Conservation (phyloP, 2,329 filamentous ascomycete species). For the Xylariaceae sp. region DNA sequence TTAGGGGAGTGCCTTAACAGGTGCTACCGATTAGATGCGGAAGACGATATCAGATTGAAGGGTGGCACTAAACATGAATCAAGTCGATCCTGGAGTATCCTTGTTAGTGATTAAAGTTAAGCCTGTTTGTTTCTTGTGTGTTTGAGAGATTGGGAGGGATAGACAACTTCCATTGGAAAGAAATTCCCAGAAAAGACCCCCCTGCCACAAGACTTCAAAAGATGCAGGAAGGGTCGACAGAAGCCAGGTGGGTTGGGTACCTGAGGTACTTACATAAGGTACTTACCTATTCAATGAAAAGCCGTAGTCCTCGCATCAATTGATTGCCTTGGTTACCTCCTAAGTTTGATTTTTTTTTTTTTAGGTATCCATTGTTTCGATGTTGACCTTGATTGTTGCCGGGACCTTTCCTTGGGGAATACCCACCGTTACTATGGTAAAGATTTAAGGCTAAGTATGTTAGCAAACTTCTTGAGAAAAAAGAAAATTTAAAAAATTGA, state of each 20-base stretch:
- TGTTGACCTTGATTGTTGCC: not conserved
- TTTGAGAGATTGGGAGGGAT: constrained; percentile 2
- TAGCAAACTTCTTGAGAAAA: not conserved
- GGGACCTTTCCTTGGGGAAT: not conserved
- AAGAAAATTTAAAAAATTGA: not conserved
- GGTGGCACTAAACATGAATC: not conserved
- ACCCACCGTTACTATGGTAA: not conserved
- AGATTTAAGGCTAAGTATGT: not conserved
- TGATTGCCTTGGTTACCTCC: not conserved
- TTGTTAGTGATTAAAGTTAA: constrained; percentile 6
- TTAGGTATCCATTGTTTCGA: not conserved
- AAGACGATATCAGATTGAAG: constrained; percentile 16
- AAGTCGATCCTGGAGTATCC: constrained; percentile 14
- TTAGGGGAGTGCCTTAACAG: not conserved
- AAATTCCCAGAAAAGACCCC: no score
- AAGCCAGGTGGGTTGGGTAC: no score
- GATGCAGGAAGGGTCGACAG: no score
- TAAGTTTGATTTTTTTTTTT: not conserved
- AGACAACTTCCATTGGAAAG: no score
- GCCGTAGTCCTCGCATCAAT: no score
- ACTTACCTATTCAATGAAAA: no score
- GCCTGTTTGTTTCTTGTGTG: constrained; percentile 9
- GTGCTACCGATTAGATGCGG: not conserved
- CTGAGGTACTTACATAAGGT: no score
- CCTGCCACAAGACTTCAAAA: no score